phyloP scores from a whole-genome alignment of 208 protist species.

The Trypanosomatidae sp. region DNA sequence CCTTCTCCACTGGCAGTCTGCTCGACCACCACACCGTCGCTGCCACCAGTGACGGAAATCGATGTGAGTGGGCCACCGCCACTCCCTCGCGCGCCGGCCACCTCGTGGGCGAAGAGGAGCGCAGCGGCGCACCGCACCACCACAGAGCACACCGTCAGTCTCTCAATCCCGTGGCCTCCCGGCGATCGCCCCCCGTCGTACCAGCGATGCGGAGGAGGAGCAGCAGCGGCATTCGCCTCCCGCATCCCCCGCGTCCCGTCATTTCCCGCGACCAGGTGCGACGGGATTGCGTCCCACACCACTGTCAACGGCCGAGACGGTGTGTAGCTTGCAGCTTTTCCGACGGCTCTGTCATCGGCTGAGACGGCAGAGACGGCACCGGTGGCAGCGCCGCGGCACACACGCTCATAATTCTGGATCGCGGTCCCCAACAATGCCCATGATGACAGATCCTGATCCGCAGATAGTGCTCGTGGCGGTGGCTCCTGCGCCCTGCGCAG shows the following conservation, averaged over 20 bases:
- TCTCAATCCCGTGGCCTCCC: not conserved
- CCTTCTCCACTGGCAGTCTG: not conserved
- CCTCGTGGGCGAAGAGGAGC: conserved; percentile 19
- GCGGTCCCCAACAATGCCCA: conserved; percentile 13
- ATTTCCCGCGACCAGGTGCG: not conserved
- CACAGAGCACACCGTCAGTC: conserved; percentile 35
- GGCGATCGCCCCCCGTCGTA: not conserved
- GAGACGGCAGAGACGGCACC: not conserved
- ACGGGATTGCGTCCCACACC: conserved; percentile 32
- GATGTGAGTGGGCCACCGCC: conserved; percentile 15
- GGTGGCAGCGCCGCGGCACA: not conserved
- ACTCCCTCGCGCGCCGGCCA: not conserved
- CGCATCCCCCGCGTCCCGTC: not conserved
- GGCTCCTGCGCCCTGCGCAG: conserved; percentile 25
- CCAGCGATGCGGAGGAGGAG: not conserved
- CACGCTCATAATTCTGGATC: conserved; percentile 17
- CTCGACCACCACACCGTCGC: conserved; percentile 6
- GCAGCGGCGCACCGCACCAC: conserved; percentile 40
- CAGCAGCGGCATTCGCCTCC: not conserved
- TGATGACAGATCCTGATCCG: not conserved
- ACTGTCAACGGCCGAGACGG: conserved; percentile 24
- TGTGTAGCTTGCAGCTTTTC: not conserved
- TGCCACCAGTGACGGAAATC: conserved; percentile 25
- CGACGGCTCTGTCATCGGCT: not conserved
- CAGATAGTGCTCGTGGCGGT: not conserved